Evolutionary conservation across 345 rosid species (phyloP).

Genomic region (Jatropha curcas): DNA sequence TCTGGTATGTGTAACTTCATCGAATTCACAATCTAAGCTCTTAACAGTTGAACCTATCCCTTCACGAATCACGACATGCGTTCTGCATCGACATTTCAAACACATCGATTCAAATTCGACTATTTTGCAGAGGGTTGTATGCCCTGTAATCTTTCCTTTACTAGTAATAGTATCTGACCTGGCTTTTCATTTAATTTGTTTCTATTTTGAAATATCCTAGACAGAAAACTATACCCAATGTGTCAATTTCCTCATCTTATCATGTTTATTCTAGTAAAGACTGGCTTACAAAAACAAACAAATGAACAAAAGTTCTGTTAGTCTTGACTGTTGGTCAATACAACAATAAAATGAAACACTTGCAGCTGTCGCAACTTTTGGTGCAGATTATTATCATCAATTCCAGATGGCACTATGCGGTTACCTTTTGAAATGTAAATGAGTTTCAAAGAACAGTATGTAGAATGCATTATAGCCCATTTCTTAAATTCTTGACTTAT

Average conservation of each 20-base stretch:
- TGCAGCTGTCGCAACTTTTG: not conserved
- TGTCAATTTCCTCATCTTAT: slow-evolving; percentile 12
- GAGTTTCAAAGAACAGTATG: slow-evolving; percentile 7
- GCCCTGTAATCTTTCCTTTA: slow-evolving; percentile 41
- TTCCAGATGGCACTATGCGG: not conserved
- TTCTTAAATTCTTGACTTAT: not conserved
- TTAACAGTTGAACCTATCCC: slow-evolving; percentile 55
- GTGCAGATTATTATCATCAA: slow-evolving; percentile 7
- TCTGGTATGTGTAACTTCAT: slow-evolving; percentile 67
- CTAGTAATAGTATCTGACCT: slow-evolving; percentile 37
- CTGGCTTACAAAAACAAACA: not conserved
- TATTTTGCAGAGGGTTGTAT: slow-evolving; percentile 49
- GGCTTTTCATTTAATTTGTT: slow-evolving; percentile 28
- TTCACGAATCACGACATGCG: slow-evolving; percentile 41
- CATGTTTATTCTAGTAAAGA: slow-evolving; percentile 18
- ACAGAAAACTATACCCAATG: slow-evolving; percentile 10
- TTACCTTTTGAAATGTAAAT: not conserved
- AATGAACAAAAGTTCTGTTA: not conserved
- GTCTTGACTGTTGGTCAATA: not conserved
- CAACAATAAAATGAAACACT: slow-evolving; percentile 1
- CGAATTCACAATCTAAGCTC: slow-evolving; percentile 67
- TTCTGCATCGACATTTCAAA: slow-evolving; percentile 56
- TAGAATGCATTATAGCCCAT: slow-evolving; percentile 3
- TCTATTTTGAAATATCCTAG: slow-evolving; percentile 19
- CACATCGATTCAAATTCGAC: slow-evolving; percentile 58